Evolutionary conservation across 140 eudicot genomes (phyloP).

Genomic region (Ambrosia hybrid): DNA sequence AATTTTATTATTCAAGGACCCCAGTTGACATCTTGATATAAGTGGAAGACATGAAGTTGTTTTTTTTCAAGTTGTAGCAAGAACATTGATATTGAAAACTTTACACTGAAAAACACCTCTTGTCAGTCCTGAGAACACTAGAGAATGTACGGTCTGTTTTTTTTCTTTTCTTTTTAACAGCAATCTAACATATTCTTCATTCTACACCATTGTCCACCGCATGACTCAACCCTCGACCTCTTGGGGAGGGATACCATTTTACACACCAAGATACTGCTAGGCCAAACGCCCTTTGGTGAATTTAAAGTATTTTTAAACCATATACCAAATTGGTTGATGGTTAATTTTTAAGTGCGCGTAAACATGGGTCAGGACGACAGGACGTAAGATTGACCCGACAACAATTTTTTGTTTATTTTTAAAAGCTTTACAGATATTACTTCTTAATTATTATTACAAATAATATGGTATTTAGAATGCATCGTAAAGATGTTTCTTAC

Average conservation of each 20-base stretch:
- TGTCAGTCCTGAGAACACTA: not conserved
- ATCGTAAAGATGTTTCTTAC: too few relatives aligned
- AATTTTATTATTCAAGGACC: not conserved
- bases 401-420: not conserved
- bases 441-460: not conserved
- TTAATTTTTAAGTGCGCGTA: not conserved
- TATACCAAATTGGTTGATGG: not conserved
- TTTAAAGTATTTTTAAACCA: too few relatives aligned
- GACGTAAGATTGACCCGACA: not conserved
- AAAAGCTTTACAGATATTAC: not conserved
- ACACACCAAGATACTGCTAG: too few relatives aligned
- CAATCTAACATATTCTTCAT: too few relatives aligned
- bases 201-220: too few relatives aligned
- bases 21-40: slow-evolving; percentile 12
- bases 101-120: not conserved
- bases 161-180: too few relatives aligned
- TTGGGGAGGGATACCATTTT: too few relatives aligned
- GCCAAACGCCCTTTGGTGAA: too few relatives aligned
- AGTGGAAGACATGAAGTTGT: slow-evolving; percentile 7
- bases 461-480: not conserved
- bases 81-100: not conserved
- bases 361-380: not conserved
- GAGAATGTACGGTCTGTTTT: too few relatives aligned
- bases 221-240: too few relatives aligned
- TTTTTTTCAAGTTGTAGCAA: not conserved